Conservation (phyloP, 2,329 filamentous ascomycete species). For the Colletotrichum truncatum region DNA sequence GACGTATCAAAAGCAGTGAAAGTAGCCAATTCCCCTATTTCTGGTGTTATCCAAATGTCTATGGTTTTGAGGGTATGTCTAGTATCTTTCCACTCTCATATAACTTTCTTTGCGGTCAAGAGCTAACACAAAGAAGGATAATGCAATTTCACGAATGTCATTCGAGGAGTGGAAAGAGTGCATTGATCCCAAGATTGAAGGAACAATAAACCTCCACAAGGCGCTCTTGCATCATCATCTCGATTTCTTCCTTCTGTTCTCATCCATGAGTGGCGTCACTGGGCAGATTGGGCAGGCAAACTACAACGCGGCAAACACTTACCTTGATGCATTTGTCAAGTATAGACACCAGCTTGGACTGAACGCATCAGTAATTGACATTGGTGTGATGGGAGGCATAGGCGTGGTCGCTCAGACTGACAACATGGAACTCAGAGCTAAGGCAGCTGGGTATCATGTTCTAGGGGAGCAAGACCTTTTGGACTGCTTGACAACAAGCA, state of each 20-base stretch:
- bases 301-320: conserved; percentile 40
- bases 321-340: neutral
- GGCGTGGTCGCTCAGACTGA: conserved; percentile 2
- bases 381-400: neutral
- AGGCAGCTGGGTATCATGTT: neutral
- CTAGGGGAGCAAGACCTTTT: conserved; percentile 1
- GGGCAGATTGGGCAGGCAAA: conserved; percentile 37
- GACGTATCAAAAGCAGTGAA: neutral
- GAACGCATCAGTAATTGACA: neutral
- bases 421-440: conserved; percentile 9
- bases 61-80: neutral
- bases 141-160: neutral
- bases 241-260: neutral
- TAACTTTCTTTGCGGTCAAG: neutral
- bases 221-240: neutral
- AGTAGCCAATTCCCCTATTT: neutral
- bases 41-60: neutral
- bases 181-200: neutral
- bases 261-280: neutral
- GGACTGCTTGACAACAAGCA: neutral
- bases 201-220: neutral
- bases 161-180: neutral
- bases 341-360: neutral
- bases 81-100: neutral
- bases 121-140: neutral